Evolutionary conservation across 23 red algal species (phyloP).

Genomic region (Chondrus crispus): DNA sequence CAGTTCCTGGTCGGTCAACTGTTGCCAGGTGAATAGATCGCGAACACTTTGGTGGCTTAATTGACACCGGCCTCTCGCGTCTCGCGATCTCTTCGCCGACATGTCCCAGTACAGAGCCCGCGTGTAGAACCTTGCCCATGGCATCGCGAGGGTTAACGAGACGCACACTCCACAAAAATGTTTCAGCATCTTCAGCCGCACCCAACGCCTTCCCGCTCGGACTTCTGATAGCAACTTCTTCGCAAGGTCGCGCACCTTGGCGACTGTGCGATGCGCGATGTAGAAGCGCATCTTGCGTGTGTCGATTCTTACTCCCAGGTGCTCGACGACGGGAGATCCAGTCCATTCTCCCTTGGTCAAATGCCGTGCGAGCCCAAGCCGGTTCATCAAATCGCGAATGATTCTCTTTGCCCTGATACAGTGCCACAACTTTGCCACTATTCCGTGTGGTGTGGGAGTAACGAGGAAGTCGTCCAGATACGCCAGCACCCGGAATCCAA

Average conservation of each 20-base stretch:
- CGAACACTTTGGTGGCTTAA: background rate
- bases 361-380: too few relatives aligned
- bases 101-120: slow-evolving; percentile 13
- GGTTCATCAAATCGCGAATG: too few relatives aligned
- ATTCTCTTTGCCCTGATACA: too few relatives aligned
- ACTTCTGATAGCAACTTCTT: background rate
- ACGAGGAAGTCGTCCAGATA: too few relatives aligned
- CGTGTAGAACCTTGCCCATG: background rate
- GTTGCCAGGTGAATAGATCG: background rate
- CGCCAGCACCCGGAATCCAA: too few relatives aligned
- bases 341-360: too few relatives aligned
- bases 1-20: background rate
- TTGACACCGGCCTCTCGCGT: background rate
- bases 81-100: background rate
- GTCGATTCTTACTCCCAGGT: too few relatives aligned
- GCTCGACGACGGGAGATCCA: too few relatives aligned
- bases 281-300: too few relatives aligned
- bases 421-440: too few relatives aligned
- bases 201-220: background rate
- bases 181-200: background rate
- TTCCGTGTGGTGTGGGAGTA: too few relatives aligned
- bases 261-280: too few relatives aligned
- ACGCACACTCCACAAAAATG: slow-evolving; percentile 21
- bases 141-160: background rate
- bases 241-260: background rate